Evolutionary conservation across 2,329 filamentous ascomycete species (phyloP), one percentile per base, ranked within the genome.

Genomic region (Setomelanomma holmii): DNA sequence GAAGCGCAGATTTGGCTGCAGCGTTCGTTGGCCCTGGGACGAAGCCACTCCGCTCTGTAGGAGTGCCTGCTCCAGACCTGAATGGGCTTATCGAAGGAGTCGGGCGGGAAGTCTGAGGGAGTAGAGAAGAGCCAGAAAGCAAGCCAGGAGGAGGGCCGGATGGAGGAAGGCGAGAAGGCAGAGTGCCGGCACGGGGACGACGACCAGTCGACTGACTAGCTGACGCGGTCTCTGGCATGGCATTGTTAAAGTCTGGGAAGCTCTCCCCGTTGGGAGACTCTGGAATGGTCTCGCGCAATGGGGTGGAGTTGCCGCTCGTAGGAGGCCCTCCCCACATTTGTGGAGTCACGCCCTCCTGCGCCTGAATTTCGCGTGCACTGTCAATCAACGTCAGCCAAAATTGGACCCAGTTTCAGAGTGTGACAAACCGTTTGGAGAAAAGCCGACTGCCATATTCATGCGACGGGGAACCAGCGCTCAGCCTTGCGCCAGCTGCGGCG

Each of bases 351-450:
- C 93, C 93, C 83, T 98, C 93, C 79, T 97, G 93, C 48, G 93
- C 93, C 79, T 98, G 93, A 57, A 98, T 97, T 77, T 99, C 95
- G 75, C 95, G 86, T 62, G 95, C 93, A 72, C 93, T 96, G 68
- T 56, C 43, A 53, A 61, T 51, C 45, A 53, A 62, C 23, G 64
- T 74, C 69, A 74, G 71, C 64, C 47, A 61, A 43, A 58, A 54
- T 55, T 43, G 51, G 57, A 54, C 41, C 50, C 50, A 64, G 68
- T 72, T 72, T 60, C 66, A 71, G 57, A 52, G 53, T 63, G 59
- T 52, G 61, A 79, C 87, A 71, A 85, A 96, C 92, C 95, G 88
- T 81, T 98, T 98, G 58, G 92, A 92, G 78, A 90, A 97, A 54
- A 98, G 82, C 67, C 93, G 85, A 73, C 88, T 63, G 53, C 71